A percentile compares a stretch with the other conserved stretches of the same genome.
phyloP scores from a whole-genome alignment of 352 stramenopile species.

The Phytophthora sp. region DNA sequence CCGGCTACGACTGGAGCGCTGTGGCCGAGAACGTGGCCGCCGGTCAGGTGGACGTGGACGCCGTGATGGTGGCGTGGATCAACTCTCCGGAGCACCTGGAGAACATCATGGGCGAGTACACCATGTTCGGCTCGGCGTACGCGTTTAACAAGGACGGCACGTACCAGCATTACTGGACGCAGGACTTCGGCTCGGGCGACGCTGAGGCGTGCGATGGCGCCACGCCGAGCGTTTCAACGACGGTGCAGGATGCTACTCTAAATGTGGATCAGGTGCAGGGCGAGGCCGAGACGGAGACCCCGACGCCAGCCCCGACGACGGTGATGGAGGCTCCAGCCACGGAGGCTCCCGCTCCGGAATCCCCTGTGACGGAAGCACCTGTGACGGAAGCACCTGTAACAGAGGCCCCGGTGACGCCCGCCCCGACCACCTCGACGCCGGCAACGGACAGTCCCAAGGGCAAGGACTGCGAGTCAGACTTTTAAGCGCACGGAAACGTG shows the following conservation, averaged over 20 bases:
- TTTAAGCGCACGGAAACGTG: conserved; percentile 1
- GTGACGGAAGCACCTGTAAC: no score
- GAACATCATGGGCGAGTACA: conserved; percentile 53
- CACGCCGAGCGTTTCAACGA: conserved; percentile 14
- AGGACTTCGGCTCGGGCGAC: conserved; percentile 53
- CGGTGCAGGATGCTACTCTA: conserved; percentile 20
- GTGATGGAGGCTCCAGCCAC: conserved; percentile 7
- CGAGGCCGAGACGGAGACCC: no score
- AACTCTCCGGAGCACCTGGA: conserved; percentile 37
- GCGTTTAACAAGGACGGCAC: conserved; percentile 29
- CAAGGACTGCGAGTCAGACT: neutral
- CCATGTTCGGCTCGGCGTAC: conserved; percentile 45
- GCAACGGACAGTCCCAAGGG: conserved; percentile 2
- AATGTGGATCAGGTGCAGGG: conserved; percentile 25
- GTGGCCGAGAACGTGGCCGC: conserved; percentile 47
- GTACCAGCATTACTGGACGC: conserved; percentile 66
- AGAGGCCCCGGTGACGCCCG: conserved; percentile 6
- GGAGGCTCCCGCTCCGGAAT: no score
- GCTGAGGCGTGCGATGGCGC: conserved; percentile 34
- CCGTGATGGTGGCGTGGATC: conserved; percentile 51
- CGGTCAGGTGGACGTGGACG: conserved; percentile 36
- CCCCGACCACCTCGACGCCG: neutral
- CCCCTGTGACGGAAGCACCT: no score
- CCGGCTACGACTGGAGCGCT: conserved; percentile 50
- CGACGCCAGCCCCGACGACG: conserved; percentile 22